These are phyloP conservation scores for Pseudogymnoascus sp. DNA, from an alignment of 2,329 filamentous ascomycete genomes.

Conservation along the genomic window DNA sequence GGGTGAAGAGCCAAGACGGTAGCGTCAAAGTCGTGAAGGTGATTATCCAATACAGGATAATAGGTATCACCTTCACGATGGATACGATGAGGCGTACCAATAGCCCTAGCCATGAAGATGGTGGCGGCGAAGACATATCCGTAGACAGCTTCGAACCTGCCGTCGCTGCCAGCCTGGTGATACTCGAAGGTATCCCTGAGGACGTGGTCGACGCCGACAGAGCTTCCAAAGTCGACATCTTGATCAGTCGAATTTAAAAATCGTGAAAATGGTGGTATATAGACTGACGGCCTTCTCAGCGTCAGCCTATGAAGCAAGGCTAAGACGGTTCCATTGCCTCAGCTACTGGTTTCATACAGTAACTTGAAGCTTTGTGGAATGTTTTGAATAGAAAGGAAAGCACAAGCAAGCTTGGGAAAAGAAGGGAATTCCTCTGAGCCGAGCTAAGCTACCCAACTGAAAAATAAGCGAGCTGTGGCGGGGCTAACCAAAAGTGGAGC, in stretches of 20 bases:
- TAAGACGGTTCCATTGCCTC: constrained; percentile 7
- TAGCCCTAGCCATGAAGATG: constrained; percentile 46
- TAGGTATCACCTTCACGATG: constrained; percentile 47
- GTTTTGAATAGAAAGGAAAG: not conserved
- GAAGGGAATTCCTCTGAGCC: not conserved
- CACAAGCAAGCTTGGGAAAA: constrained; percentile 6
- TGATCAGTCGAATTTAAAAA: not conserved
- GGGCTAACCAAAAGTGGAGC: constrained; percentile 7
- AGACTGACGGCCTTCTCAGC: constrained; percentile 4
- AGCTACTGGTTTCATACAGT: constrained; percentile 3
- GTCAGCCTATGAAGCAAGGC: constrained; percentile 4
- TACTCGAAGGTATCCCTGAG: not conserved
- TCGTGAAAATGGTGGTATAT: not conserved
- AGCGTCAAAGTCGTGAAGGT: constrained; percentile 82
- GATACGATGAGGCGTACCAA: constrained; percentile 47
- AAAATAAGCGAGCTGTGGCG: constrained; percentile 6
- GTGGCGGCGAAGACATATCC: constrained; percentile 1
- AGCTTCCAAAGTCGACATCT: constrained; percentile 6
- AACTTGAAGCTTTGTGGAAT: constrained; percentile 6
- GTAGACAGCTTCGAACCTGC: not conserved
- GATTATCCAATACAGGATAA: constrained; percentile 66
- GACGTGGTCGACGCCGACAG: not conserved
- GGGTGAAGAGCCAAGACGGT: constrained; percentile 78
- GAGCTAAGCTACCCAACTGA: constrained; percentile 3
- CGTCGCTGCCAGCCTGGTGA: not conserved